These are phyloP conservation scores for Metschnikowia santaceciliae DNA, from an alignment of 805 yeast genomes.

Conservation along the genomic window DNA sequence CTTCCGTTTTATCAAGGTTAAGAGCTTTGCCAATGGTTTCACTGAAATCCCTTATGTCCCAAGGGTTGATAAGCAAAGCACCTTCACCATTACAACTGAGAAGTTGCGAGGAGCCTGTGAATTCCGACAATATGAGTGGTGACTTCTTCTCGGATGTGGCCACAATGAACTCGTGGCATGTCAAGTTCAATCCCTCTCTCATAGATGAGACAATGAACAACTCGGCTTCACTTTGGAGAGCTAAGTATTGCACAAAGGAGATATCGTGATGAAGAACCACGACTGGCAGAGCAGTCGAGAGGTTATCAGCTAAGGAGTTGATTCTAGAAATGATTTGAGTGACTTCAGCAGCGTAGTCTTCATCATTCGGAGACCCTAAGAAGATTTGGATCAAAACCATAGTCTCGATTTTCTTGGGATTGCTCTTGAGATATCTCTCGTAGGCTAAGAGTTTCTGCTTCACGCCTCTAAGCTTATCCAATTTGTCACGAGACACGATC, in stretches of 20 bases:
- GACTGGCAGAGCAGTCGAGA: conserved; percentile 76
- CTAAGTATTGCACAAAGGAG: conserved; percentile 84
- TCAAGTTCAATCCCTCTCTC: conserved; percentile 95
- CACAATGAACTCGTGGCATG: conserved; percentile 89
- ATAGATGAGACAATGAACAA: conserved; percentile 82
- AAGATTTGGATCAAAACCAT: conserved; percentile 84
- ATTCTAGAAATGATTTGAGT: conserved; percentile 79
- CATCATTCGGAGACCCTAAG: conserved; percentile 51
- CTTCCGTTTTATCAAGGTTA: conserved; percentile 59
- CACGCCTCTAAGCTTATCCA: conserved; percentile 83
- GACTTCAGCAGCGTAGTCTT: conserved; percentile 67
- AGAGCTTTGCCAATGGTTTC: conserved; percentile 62
- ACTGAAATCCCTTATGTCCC: conserved; percentile 72
- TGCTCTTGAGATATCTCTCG: conserved; percentile 65
- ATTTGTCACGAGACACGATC: conserved; percentile 83
- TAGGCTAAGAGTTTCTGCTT: conserved; percentile 84
- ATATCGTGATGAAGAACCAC: conserved; percentile 85
- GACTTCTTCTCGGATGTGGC: conserved; percentile 69
- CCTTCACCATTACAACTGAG: conserved; percentile 52
- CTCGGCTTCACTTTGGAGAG: conserved; percentile 81
- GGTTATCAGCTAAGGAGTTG: conserved; percentile 68
- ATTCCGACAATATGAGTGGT: conserved; percentile 84
- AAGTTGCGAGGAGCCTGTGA: conserved; percentile 89
- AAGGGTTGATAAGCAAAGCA: conserved; percentile 81
- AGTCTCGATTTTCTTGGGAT: conserved; percentile 66